Conservation (phyloP, 192 early-diverging fungal genomes). For the Coemansia sp. region DNA sequence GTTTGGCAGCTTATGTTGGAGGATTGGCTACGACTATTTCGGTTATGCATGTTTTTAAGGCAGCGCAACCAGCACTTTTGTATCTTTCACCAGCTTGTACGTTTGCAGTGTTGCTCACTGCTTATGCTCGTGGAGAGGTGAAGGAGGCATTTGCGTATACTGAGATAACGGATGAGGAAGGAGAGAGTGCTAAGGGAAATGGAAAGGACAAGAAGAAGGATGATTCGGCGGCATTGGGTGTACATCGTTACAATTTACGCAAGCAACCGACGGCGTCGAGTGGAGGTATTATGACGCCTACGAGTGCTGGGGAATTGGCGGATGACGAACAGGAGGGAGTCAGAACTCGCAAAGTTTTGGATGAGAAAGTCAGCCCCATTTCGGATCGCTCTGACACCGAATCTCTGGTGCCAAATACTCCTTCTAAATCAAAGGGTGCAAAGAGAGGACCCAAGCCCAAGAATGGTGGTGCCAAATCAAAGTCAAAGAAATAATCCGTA, state of each 20-base stretch:
- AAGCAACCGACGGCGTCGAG: conserved; percentile 9
- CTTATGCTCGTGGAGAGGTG: conserved; percentile 65
- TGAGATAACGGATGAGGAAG: conserved; percentile 54
- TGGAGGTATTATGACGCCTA: conserved; percentile 5
- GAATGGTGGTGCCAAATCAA: conserved; percentile 14
- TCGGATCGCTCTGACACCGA: conserved; percentile 6
- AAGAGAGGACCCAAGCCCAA: conserved; percentile 5
- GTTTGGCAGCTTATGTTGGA: conserved; percentile 73
- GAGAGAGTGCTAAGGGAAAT: conserved; percentile 25
- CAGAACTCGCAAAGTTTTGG: conserved; percentile 13
- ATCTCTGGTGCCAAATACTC: conserved; percentile 1
- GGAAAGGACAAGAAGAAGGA: conserved; percentile 17
- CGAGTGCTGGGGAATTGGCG: conserved; percentile 41
- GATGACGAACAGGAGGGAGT: conserved; percentile 49
- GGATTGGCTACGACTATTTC: conserved; percentile 86
- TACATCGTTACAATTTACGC: conserved; percentile 39
- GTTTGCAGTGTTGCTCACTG: conserved; percentile 71
- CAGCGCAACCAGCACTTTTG: conserved; percentile 93
- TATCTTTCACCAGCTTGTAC: conserved; percentile 98
- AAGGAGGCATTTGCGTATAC: conserved; percentile 64
- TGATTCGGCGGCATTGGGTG: neutral
- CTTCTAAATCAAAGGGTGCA: conserved; percentile 18
- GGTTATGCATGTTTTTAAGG: conserved; percentile 94
- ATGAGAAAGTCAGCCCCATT: conserved; percentile 25
- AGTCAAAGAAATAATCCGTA: conserved; percentile 13